Evolutionary conservation across 139 green algal genomes (phyloP).

Genomic region (Raphidocelis subcapitata): DNA sequence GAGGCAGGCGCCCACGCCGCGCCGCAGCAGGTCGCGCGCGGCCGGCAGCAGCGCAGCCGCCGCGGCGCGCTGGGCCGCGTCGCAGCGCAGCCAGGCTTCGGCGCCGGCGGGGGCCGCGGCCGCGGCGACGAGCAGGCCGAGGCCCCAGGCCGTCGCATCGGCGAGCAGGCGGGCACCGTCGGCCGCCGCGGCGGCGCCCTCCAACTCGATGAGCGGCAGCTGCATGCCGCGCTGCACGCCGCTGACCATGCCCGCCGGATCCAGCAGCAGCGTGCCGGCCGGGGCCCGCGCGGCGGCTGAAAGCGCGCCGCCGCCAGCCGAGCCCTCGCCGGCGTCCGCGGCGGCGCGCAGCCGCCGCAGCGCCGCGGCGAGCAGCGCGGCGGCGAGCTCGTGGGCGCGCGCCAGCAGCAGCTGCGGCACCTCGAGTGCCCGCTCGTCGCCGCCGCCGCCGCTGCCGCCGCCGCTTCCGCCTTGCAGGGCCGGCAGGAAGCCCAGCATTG

Average conservation of each 20-base stretch:
- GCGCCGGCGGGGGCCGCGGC: not conserved
- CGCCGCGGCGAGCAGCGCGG: constrained; percentile 6
- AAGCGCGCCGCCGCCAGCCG: constrained; percentile 15
- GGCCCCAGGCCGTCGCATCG: not conserved
- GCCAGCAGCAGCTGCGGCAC: constrained; percentile 14
- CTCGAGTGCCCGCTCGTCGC: constrained; percentile 21
- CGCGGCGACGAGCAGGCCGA: not conserved
- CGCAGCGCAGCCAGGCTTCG: not conserved
- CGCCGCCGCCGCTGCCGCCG: not conserved
- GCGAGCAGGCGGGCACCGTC: constrained; percentile 21
- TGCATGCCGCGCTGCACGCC: constrained; percentile 32
- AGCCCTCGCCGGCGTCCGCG: constrained; percentile 16
- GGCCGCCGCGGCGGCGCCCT: constrained; percentile 32
- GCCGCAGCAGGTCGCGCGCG: constrained; percentile 5
- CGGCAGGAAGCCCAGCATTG: constrained; percentile 38
- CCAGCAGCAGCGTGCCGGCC: constrained; percentile 17
- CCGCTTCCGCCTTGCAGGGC: constrained; percentile 5
- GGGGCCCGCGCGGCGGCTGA: constrained; percentile 17
- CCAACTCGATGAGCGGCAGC: constrained; percentile 44
- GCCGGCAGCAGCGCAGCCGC: constrained; percentile 1
- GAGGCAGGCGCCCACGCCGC: not conserved
- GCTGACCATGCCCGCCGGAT: constrained; percentile 27
- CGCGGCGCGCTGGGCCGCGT: not conserved
- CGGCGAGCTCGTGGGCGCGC: not conserved
- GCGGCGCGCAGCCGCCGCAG: constrained; percentile 25